Base-by-base conservation (phyloP, 1,284 basidiomycete species). In the Cutaneotrichosporon sp. region DNA sequence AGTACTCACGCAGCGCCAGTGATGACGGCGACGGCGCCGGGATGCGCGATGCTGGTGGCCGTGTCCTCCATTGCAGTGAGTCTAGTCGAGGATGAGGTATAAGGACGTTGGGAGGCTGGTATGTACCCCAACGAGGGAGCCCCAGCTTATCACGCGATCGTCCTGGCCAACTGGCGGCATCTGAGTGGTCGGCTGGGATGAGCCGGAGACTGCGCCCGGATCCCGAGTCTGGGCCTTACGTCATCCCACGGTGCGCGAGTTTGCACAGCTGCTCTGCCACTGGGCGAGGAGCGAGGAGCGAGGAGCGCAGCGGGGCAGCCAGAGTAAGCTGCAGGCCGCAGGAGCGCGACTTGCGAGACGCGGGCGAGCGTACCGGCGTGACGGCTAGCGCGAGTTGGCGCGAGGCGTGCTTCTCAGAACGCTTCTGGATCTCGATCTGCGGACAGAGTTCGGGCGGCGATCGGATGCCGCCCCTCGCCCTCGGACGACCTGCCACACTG, bases 1-100 rank as follows among this genome's bases (percentile, higher is more conserved):
- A 29, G 7, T 43, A 76, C 78, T 77, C 69, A 79, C 78, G 76
- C 78, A 31, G 70, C 78, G 20, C 78, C 78, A 14, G 78, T 80
- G 59, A 80, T 73, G 52, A 80, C 77, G 4, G 79, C 79, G 27
- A 78, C 74, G 4, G 76, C 74, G 58, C 71, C 70, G 42, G 43
- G 29, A 27, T 59, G 54, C 5, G 46, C 59, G 31, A 61, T 61
- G 29, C 54, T 52, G 29, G 45, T 47, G 5, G 45, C 42, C 22
- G 36, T 22, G 33, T 46, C 24, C 46, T 57, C 55, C 55, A 57
- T 57, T 31, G 11, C n/a, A n/a, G n/a, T n/a, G n/a, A n/a, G 51
- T 13, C 47, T 9, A 5, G 22, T 16, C 9, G 20, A 16, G 36
- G 18, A 18, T 18, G 38, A n/a, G 38, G 38, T 42, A 38, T 38